Evolutionary conservation across 139 green algal genomes (phyloP).

Genomic region (Volvox africanus): DNA sequence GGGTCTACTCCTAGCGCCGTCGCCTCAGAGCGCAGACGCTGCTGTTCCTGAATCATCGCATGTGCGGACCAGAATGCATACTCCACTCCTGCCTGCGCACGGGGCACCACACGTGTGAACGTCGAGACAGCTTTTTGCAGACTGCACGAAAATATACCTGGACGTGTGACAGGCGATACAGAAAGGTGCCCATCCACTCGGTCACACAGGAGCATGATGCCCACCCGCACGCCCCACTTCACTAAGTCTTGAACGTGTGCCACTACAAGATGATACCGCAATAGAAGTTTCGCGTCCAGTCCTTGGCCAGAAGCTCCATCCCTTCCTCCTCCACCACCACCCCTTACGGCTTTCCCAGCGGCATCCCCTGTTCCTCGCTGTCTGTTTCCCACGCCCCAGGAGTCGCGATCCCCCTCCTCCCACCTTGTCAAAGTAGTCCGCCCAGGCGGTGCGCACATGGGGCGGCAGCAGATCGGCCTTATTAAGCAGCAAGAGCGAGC

Average conservation of each 20-base stretch:
- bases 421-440: constrained; percentile 87
- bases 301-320: neutral
- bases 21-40: constrained; percentile 54
- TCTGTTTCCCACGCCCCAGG: no score
- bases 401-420: neutral
- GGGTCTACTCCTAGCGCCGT: constrained; percentile 63
- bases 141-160: no score
- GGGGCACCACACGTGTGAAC: no score
- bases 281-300: no score
- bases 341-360: neutral
- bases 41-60: constrained; percentile 66
- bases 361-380: neutral
- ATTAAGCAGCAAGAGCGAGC: constrained; percentile 94
- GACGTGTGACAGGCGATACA: neutral
- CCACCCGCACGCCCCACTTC: no score
- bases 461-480: constrained; percentile 96
- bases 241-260: no score
- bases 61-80: constrained; percentile 91
- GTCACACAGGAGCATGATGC: no score
- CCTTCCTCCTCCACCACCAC: no score
- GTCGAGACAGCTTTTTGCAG: no score
- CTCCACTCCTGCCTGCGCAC: constrained; percentile 55
- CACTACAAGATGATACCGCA: no score
- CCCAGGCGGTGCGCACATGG: constrained; percentile 80
- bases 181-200: neutral